Base-by-base conservation (phyloP, 257 asterid species). In the Nicotiana tomentosiformis region DNA sequence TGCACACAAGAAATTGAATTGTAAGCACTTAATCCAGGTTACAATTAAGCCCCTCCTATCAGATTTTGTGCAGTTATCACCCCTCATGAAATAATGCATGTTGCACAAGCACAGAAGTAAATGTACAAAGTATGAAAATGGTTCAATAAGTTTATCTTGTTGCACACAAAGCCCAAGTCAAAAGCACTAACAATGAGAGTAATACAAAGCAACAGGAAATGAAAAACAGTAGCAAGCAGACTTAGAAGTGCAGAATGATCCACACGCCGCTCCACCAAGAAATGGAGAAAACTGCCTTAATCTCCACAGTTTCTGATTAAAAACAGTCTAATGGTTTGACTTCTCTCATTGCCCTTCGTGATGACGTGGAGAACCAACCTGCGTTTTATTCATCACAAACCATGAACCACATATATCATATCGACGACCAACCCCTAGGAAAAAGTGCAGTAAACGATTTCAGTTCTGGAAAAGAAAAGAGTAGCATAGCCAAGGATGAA, bases 401-500 rank as follows among this genome's bases (percentile, higher is more conserved):
- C 74, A 66, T 7, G 23, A 66, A 66, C 49, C 6, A 39, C 49
- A 7, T 66, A 32, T 15, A 66, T 5, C 49, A 32, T 3, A 66
- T 12, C 12, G 51, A 66, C 2, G 12, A 66, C 6, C 49, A 66
- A 66, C 3, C 23, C 23, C 1, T 32, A 17, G 70, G 53, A 80
- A 70, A 29, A 66, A 72, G 81, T 53, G 58, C 20, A 46, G 81
- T 67, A 84, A 43, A 70, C 76, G 61, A 66, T 77, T 84, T 68
- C 82, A 82, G 30, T 72, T 84, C 84, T 32, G 67, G 82, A 64
- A 80, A 61, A 87, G 78, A 43, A 77, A 82, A 82, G 77, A 85
- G 90, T 86, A 83, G 58, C 66, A 81, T 93, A 92, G 98, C 97
- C 98, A 94, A 91, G 98, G 97, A 94, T 92, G 98, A 90, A 68